Percentiles rank a stretch among this genome's conserved stretches.
phyloP scores from a whole-genome alignment of 2,329 filamentous ascomycete species.

The Hortaea werneckii region DNA sequence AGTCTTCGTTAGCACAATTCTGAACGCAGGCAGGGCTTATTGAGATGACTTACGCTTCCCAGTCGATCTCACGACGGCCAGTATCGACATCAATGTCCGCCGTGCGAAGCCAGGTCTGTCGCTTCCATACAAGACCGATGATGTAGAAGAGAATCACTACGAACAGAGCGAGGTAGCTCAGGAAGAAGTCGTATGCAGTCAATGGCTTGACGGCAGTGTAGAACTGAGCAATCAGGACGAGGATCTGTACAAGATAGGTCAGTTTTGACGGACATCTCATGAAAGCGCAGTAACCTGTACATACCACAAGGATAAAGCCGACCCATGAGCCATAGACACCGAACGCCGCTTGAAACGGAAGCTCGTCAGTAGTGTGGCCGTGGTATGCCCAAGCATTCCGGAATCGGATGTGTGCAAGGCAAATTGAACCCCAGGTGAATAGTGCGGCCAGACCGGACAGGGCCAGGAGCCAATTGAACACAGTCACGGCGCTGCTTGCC shows the following conservation, averaged over 20 bases:
- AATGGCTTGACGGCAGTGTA: conserved; percentile 40
- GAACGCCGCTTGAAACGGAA: conserved; percentile 41
- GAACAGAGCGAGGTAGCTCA: conserved; percentile 43
- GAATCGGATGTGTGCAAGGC: conserved; percentile 82
- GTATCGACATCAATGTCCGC: conserved; percentile 57
- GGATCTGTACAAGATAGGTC: neutral
- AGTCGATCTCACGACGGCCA: conserved; percentile 55
- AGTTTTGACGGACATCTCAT: neutral
- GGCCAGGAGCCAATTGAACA: conserved; percentile 69
- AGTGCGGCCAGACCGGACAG: conserved; percentile 61
- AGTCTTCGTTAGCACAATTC: no score
- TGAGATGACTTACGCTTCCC: conserved; percentile 38
- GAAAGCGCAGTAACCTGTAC: conserved; percentile 1
- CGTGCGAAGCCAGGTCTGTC: conserved; percentile 47
- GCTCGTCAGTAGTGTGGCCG: conserved; percentile 18
- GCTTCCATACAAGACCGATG: conserved; percentile 41
- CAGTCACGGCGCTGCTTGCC: conserved; percentile 51
- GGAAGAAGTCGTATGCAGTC: conserved; percentile 43
- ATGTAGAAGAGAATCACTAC: conserved; percentile 47
- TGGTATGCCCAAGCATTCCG: conserved; percentile 57
- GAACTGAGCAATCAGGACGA: conserved; percentile 24
- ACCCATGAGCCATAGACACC: conserved; percentile 53
- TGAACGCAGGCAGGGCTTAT: no score
- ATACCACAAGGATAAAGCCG: conserved; percentile 50
- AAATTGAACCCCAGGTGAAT: conserved; percentile 76